Evolutionary conservation across 306 rosid species (phyloP), one percentile per base, ranked within the genome.

Genomic region (Clitoria ternatea): DNA sequence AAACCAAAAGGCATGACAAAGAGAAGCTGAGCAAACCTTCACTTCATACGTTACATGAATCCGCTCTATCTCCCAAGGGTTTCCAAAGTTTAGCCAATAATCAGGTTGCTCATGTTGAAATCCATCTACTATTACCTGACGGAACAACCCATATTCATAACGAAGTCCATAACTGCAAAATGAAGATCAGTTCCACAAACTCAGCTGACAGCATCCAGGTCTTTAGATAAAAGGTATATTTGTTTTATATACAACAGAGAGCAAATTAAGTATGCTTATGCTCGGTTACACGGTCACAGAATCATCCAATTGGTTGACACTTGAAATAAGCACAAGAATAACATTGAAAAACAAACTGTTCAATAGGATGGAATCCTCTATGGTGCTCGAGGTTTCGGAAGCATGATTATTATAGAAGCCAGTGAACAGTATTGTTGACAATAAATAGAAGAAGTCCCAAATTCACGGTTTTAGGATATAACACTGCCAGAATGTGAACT

Each of bases 41-140:
- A 86, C 91, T 59, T 89, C 86, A 71, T 89, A 86, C 40, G 96
- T 86, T 20, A 89, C 86, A 73, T 89, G 89, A 70, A 80, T 67
- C 32, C 89, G 82, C 82, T 82, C 96, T 69, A 85, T 89, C 70
- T 89, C 91, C 96, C 96, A 86, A 65, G 96, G 96, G 77, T 89
- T 89, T 66, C 96, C 96, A 73, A 82, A 86, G 75, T 89, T 86
- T 70, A 89, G 79, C 96, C 96, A 89, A 68, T 82, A 84, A 77
- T 89, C 96, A 39, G 96, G 91, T 69, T 86, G 89, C 68, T 89
- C 96, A 43, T 89, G 87, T 72, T 89, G 96, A 73, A 82, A 82
- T 36, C 91, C 96, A 70, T 89, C 91, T 50, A 82, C 77, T 75
- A 89, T 86, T 75, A 84, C 70, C 77, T 89, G 96, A 39, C 89